Conservation (phyloP, 2,329 filamentous ascomycete species). For the Hymenoscyphus occultus region DNA sequence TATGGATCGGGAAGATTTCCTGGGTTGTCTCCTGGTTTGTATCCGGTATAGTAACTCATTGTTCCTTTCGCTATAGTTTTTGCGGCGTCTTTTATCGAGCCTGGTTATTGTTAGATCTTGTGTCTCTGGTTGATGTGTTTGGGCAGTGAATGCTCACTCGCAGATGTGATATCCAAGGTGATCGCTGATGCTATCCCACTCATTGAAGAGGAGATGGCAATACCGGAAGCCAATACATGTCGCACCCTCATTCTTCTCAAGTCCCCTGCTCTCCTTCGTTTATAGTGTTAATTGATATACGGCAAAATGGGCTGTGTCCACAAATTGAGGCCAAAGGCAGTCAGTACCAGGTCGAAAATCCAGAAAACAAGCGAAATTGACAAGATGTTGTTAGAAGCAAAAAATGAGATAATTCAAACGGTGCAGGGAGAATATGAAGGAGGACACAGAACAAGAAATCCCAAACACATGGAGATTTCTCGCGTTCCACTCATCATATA, state of each 20-base stretch:
- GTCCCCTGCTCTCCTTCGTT: neutral
- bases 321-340: neutral
- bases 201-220: slow-evolving; percentile 21
- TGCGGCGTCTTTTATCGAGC: slow-evolving; percentile 35
- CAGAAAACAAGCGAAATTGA: slow-evolving; percentile 2
- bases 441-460: slow-evolving; percentile 4
- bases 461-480: neutral
- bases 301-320: neutral
- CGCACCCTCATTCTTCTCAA: slow-evolving; percentile 20
- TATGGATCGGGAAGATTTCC: slow-evolving; percentile 53
- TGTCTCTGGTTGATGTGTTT: no score
- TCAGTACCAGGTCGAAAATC: neutral
- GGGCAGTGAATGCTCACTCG: slow-evolving; percentile 12
- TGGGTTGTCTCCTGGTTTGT: slow-evolving; percentile 47
- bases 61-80: slow-evolving; percentile 43
- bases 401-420: slow-evolving; percentile 8
- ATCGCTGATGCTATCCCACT: slow-evolving; percentile 16
- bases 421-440: neutral
- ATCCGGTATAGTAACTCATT: slow-evolving; percentile 50
- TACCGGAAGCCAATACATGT: slow-evolving; percentile 15
- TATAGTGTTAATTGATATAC: neutral
- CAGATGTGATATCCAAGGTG: slow-evolving; percentile 21
- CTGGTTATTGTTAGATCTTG: slow-evolving; percentile 17
- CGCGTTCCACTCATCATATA: slow-evolving; percentile 5
- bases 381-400: neutral